A percentile compares a stretch with the other conserved stretches of the same genome.
These are phyloP conservation scores for Domatiomyces catenatus DNA, from an alignment of 2,329 filamentous ascomycete genomes.

Conservation along the genomic window DNA sequence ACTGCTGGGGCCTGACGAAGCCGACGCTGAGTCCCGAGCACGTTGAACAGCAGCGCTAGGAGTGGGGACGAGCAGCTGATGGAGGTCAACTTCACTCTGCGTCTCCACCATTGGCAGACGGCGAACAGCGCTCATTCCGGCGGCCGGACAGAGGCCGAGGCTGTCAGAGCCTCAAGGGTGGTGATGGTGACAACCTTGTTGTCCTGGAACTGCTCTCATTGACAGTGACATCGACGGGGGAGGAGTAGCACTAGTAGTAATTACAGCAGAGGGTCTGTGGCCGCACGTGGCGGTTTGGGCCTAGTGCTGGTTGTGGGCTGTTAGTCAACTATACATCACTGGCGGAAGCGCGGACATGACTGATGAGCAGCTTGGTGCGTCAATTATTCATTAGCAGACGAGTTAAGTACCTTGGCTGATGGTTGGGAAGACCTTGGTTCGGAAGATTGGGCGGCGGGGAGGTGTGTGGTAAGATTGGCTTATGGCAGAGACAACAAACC, in stretches of 20 bases:
- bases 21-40: conserved; percentile 10
- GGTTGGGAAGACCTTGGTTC: neutral
- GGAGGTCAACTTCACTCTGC: conserved; percentile 16
- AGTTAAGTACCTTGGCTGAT: neutral
- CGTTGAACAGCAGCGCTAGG: conserved; percentile 10
- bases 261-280: neutral
- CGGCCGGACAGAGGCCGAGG: conserved; percentile 1
- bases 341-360: neutral
- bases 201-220: neutral
- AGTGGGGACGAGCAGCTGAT: conserved; percentile 17
- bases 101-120: conserved; percentile 16
- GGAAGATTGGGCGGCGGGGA: neutral
- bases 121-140: conserved; percentile 14
- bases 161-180: neutral
- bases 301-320: neutral
- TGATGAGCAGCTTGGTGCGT: neutral
- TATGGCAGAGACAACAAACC: neutral
- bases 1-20: conserved; percentile 13
- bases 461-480: neutral
- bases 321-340: neutral
- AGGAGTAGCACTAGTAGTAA: neutral
- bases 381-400: neutral
- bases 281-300: neutral
- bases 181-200: neutral
- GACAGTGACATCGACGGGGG: neutral